Conservation (phyloP, 768 basidiomycete species). For the Russula vinacea region DNA sequence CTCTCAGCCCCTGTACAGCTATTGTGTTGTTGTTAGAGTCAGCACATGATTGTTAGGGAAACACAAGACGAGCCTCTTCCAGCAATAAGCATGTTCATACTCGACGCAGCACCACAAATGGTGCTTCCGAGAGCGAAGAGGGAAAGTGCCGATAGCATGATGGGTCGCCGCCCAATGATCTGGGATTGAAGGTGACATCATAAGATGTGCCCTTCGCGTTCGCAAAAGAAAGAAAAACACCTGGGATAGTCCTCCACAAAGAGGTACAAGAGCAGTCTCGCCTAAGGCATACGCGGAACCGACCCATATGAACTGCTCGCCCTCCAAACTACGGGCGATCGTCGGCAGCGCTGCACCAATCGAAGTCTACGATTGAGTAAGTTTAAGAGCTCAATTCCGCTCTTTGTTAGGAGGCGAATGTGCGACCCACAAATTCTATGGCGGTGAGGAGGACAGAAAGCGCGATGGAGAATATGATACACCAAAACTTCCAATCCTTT, state of each 20-base stretch:
- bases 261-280: constrained; percentile 33
- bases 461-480: constrained; percentile 25
- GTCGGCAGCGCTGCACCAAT: constrained; percentile 35
- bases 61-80: constrained; percentile 31
- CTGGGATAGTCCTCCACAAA: constrained; percentile 32
- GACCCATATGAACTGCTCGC: constrained; percentile 31
- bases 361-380: constrained; percentile 3
- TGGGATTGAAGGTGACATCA: constrained; percentile 4
- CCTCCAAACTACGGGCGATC: constrained; percentile 35
- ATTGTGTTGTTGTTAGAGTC: background rate
- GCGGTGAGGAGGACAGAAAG: constrained; percentile 21
- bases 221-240: background rate
- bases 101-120: constrained; percentile 37
- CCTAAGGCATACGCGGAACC: constrained; percentile 33
- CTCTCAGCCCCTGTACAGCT: constrained; percentile 37
- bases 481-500: constrained; percentile 29
- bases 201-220: background rate
- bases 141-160: constrained; percentile 31
- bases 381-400: background rate
- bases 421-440: constrained; percentile 19
- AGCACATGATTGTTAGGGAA: background rate
- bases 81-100: constrained; percentile 38
- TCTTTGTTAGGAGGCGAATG: too few relatives aligned
- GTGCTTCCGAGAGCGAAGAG: constrained; percentile 37
- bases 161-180: constrained; percentile 36